Conservation (phyloP, 345 rosid species). For the Populus simonii region DNA sequence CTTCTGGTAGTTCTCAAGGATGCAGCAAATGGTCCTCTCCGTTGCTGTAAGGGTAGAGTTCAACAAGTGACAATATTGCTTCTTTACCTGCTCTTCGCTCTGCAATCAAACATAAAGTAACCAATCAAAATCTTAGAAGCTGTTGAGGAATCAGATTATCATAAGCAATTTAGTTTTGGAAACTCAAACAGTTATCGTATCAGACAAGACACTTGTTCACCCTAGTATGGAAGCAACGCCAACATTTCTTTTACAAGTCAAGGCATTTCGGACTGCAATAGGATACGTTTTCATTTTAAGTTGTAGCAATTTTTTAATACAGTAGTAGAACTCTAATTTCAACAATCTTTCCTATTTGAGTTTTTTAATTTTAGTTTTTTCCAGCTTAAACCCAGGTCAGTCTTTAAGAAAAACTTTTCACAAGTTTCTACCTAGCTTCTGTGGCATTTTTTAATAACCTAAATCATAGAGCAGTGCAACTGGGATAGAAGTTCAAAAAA, state of each 20-base stretch:
- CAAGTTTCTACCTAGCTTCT: neutral
- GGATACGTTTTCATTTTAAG: neutral
- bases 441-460: neutral
- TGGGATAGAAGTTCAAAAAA: neutral
- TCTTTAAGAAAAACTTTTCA: neutral
- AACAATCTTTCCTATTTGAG: neutral
- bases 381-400: neutral
- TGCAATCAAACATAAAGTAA: slow-evolving; percentile 22
- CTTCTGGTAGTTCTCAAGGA: slow-evolving; percentile 84
- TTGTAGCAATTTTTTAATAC: neutral
- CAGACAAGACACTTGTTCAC: neutral
- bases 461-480: neutral
- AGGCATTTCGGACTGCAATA: neutral
- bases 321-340: neutral
- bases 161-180: neutral
- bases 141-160: neutral
- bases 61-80: slow-evolving; percentile 74
- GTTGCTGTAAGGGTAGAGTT: slow-evolving; percentile 96
- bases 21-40: slow-evolving; percentile 89
- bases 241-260: neutral
- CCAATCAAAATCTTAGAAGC: neutral
- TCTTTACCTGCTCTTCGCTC: slow-evolving; percentile 71
- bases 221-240: neutral
- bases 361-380: no score
- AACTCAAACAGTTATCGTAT: neutral